Percentiles rank a stretch among this genome's conserved stretches.
Evolutionary conservation across 1,284 basidiomycete species (phyloP).

Genomic region (Phellinidium pouzarii): DNA sequence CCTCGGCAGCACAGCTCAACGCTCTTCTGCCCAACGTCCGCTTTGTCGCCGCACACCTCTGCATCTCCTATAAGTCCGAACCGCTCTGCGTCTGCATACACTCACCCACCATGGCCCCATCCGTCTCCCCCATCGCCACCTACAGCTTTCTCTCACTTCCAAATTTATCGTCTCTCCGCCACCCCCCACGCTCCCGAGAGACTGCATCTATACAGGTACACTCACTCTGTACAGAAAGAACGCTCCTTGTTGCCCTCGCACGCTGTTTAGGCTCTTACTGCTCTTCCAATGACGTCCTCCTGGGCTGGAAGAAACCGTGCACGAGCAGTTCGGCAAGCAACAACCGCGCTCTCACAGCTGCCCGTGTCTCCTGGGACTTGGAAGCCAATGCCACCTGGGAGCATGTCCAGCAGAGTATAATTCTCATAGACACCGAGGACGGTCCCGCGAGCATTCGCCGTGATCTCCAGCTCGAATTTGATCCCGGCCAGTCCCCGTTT

Average conservation of each 20-base stretch:
- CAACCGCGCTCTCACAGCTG: slow-evolving; percentile 20
- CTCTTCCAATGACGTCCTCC: slow-evolving; percentile 32
- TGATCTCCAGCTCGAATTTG: slow-evolving; percentile 19
- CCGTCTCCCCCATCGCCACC: slow-evolving; percentile 19
- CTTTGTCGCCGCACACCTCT: too few species aligned
- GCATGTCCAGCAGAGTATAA: slow-evolving; percentile 20
- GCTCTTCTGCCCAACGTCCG: too few species aligned
- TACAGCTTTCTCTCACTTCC: slow-evolving; percentile 31
- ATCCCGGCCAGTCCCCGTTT: slow-evolving; percentile 8
- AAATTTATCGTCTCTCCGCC: slow-evolving; percentile 31
- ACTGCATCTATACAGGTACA: not conserved
- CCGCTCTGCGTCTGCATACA: not conserved
- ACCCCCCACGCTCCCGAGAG: slow-evolving; percentile 17
- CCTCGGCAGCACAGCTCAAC: too few species aligned
- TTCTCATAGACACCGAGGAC: slow-evolving; percentile 2
- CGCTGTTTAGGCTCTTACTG: slow-evolving; percentile 36
- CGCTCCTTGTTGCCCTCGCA: slow-evolving; percentile 30
- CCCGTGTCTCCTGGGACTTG: slow-evolving; percentile 37
- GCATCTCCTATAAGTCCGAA: not conserved
- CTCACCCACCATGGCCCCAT: not conserved
- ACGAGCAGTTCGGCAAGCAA: slow-evolving; percentile 7
- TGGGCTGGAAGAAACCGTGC: slow-evolving; percentile 27
- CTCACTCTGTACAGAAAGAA: slow-evolving; percentile 12
- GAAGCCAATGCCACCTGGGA: slow-evolving; percentile 30
- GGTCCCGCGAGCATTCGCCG: slow-evolving; percentile 11